phyloP scores from a whole-genome alignment of 805 yeast genomes.

The Myxozyma geophila region DNA sequence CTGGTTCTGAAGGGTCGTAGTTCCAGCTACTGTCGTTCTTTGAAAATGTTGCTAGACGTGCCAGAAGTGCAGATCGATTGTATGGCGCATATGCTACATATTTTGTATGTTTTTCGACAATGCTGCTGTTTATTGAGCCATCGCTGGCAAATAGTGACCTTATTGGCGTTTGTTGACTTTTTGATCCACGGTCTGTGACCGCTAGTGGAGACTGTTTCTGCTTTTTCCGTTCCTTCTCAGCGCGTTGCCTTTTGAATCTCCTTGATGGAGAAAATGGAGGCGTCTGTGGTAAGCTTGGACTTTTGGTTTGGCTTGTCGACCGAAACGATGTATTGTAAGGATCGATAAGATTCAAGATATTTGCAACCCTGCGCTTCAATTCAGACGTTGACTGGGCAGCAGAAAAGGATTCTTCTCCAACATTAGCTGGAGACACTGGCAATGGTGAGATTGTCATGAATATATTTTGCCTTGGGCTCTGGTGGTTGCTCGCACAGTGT shows the following conservation, averaged over 20 bases:
- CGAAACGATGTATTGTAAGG: background rate
- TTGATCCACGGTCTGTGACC: too few relatives aligned
- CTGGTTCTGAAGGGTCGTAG: slow-evolving; percentile 17
- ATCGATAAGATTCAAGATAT: slow-evolving; percentile 3
- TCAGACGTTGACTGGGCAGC: background rate
- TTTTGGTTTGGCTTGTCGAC: background rate
- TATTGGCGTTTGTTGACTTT: background rate
- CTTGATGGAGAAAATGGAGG: slow-evolving; percentile 21
- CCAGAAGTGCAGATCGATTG: slow-evolving; percentile 24
- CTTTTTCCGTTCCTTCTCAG: slow-evolving; percentile 11
- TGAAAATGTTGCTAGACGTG: slow-evolving; percentile 29
- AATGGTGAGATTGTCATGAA: background rate
- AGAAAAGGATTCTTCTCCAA: background rate
- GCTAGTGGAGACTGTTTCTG: background rate
- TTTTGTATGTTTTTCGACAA: background rate
- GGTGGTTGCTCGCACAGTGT: background rate
- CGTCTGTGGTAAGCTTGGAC: background rate
- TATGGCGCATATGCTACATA: slow-evolving; percentile 29
- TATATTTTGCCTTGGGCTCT: background rate
- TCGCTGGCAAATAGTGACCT: background rate
- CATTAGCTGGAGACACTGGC: background rate
- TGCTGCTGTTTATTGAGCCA: background rate
- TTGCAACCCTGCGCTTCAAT: background rate
- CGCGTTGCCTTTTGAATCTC: slow-evolving; percentile 20
- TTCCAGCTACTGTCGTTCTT: background rate